Evolutionary conservation across 441 rosid species (phyloP).

Genomic region (Erodium moschatum): DNA sequence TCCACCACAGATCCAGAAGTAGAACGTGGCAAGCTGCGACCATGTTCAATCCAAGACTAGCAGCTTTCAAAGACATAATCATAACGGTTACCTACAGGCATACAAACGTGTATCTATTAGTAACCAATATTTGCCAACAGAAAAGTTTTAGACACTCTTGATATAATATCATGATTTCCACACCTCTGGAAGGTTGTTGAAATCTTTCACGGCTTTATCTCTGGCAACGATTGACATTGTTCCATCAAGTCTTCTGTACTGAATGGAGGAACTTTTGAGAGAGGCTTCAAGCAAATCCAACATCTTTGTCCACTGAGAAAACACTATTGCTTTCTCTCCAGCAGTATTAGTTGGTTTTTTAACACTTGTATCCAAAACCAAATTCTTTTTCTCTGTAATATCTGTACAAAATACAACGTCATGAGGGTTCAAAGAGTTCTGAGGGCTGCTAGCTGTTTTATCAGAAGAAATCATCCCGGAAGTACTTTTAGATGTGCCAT

Average conservation of each 20-base stretch:
- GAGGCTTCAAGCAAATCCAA: constrained; percentile 71
- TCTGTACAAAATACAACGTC: background rate
- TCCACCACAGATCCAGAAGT: constrained; percentile 92
- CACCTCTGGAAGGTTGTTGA: constrained; percentile 77
- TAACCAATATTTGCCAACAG: background rate
- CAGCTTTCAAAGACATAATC: constrained; percentile 94
- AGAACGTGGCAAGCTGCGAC: constrained; percentile 85
- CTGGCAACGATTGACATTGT: constrained; percentile 79
- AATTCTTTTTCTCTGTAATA: background rate
- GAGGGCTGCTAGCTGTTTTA: constrained; percentile 18
- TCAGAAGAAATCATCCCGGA: constrained; percentile 15
- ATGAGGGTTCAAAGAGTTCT: constrained; percentile 22
- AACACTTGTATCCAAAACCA: constrained; percentile 19
- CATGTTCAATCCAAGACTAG: constrained; percentile 92
- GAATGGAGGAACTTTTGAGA: constrained; percentile 54
- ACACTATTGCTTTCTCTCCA: constrained; percentile 76
- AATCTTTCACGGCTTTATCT: constrained; percentile 87
- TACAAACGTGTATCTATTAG: background rate
- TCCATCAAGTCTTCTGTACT: constrained; percentile 86
- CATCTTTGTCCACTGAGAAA: constrained; percentile 94
- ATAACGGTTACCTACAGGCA: constrained; percentile 63
- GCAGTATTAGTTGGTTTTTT: constrained; percentile 28
- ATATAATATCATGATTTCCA: background rate
- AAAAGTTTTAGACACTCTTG: background rate
- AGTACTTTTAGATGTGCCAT: constrained; percentile 16